phyloP scores from a whole-genome alignment of 345 rosid genomes.

The Lepidium africanum region DNA sequence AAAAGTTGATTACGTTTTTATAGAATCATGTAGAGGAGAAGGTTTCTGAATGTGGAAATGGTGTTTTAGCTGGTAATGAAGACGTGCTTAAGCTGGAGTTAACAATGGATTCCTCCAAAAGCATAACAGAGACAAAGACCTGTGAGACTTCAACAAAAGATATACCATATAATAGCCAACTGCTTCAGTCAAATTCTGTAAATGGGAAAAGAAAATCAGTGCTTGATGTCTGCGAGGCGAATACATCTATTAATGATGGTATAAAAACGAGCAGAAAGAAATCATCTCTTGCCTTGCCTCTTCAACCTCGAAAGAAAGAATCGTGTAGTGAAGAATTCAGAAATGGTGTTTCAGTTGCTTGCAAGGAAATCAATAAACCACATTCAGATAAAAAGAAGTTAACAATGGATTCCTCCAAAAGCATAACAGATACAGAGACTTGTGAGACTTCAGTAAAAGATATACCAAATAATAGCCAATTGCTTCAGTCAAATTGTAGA shows the following conservation, averaged over 20 bases:
- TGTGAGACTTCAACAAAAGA: conserved; percentile 15
- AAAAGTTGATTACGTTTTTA: not conserved
- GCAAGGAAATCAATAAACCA: conserved; percentile 8
- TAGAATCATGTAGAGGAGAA: conserved; percentile 31
- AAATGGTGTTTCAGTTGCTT: conserved; percentile 6
- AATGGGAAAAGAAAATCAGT: conserved; percentile 16
- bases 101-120: conserved; percentile 29
- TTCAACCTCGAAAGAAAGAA: conserved; percentile 24
- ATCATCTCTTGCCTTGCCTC: conserved; percentile 30
- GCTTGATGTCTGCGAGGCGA: not conserved
- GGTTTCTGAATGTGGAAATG: conserved; percentile 20
- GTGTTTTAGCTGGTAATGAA: conserved; percentile 18
- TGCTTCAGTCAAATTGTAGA: not conserved
- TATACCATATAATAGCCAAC: not conserved
- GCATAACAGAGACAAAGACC: conserved; percentile 15
- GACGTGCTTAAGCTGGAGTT: conserved; percentile 24
- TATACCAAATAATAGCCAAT: not conserved
- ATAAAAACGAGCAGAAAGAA: conserved; percentile 24
- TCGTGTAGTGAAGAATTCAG: conserved; percentile 9
- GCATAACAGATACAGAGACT: conserved; percentile 15
- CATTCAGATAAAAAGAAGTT: conserved; percentile 18
- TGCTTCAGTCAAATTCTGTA: not conserved
- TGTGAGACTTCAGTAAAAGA: conserved; percentile 16
- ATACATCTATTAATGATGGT: not conserved
- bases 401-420: conserved; percentile 29